Conservation (phyloP, 768 basidiomycete genomes). For the Xerocomus brunneocitrinus region DNA sequence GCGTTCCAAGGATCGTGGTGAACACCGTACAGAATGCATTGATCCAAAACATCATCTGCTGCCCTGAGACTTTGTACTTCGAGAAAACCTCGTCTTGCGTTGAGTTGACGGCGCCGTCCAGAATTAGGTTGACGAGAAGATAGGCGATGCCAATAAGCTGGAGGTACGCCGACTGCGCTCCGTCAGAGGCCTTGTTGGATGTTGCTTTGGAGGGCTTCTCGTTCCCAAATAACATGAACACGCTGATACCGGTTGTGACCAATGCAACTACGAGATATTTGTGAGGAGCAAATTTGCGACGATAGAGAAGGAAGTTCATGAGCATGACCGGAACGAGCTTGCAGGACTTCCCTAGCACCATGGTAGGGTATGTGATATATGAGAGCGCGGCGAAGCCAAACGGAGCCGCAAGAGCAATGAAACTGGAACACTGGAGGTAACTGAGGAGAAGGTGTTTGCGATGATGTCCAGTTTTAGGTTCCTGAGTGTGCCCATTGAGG, state of each 20-base stretch:
- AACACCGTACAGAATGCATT: constrained; percentile 80
- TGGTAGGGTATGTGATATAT: constrained; percentile 96
- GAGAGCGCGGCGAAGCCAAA: constrained; percentile 95
- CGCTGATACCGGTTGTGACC: constrained; percentile 86
- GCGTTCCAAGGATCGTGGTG: constrained; percentile 61
- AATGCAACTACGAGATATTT: constrained; percentile 94
- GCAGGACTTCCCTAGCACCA: constrained; percentile 98
- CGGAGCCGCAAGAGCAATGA: constrained; percentile 88
- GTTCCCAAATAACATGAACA: constrained; percentile 88
- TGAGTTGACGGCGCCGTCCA: constrained; percentile 93
- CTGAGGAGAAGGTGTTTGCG: constrained; percentile 54
- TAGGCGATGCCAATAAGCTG: constrained; percentile 70
- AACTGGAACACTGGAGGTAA: constrained; percentile 80
- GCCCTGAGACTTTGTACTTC: constrained; percentile 68
- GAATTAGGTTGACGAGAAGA: constrained; percentile 77
- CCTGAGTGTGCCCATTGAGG: constrained; percentile 31
- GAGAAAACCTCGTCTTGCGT: constrained; percentile 97
- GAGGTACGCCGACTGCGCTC: constrained; percentile 39
- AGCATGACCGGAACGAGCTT: constrained; percentile 98
- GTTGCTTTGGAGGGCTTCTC: constrained; percentile 40
- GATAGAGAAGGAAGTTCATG: constrained; percentile 95
- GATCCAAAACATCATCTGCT: constrained; percentile 99
- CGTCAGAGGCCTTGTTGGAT: constrained; percentile 31
- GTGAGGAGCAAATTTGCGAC: constrained; percentile 86
- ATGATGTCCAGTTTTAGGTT: constrained; percentile 25